These are phyloP conservation scores for Yamadazyma friedrichii DNA, from an alignment of 1,139 yeast species.

Conservation along the genomic window DNA sequence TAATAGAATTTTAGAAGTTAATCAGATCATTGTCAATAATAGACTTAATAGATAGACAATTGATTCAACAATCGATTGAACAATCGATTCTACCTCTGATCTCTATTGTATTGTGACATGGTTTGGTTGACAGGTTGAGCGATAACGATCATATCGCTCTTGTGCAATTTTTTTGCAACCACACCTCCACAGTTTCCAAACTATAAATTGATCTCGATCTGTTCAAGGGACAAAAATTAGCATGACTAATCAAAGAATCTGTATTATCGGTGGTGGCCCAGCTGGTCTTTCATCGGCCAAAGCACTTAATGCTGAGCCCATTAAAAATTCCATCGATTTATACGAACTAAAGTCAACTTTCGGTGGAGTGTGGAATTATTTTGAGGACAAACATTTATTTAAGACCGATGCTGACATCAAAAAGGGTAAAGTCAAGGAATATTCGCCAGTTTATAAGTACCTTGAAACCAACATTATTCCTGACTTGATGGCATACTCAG, in stretches of 20 bases:
- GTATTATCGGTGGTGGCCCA: conserved; percentile 52
- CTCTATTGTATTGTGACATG: too few relatives aligned
- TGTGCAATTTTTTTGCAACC: conserved; percentile 4
- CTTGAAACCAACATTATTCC: conserved; percentile 48
- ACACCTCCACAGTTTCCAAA: conserved; percentile 7
- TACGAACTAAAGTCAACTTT: conserved; percentile 41
- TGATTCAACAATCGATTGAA: background rate
- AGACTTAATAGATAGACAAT: conserved; percentile 4
- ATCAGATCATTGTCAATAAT: conserved; percentile 1
- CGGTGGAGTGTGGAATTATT: conserved; percentile 53
- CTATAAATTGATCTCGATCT: background rate
- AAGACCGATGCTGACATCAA: conserved; percentile 32
- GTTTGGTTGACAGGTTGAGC: background rate
- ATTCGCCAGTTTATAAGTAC: conserved; percentile 48
- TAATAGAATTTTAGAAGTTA: conserved; percentile 10
- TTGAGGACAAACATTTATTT: conserved; percentile 21
- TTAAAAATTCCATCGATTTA: conserved; percentile 32
- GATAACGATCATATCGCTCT: background rate
- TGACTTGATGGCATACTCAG: conserved; percentile 43
- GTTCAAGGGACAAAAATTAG: background rate
- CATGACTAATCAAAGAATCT: conserved; percentile 4
- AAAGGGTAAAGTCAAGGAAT: conserved; percentile 19
- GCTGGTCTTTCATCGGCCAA: conserved; percentile 49
- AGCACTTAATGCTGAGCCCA: conserved; percentile 42
- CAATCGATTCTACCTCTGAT: too few relatives aligned